Percentiles rank a stretch among this genome's conserved stretches.
These are phyloP conservation scores for Microcos paniculata DNA, from an alignment of 345 rosid species.

Conservation along the genomic window DNA sequence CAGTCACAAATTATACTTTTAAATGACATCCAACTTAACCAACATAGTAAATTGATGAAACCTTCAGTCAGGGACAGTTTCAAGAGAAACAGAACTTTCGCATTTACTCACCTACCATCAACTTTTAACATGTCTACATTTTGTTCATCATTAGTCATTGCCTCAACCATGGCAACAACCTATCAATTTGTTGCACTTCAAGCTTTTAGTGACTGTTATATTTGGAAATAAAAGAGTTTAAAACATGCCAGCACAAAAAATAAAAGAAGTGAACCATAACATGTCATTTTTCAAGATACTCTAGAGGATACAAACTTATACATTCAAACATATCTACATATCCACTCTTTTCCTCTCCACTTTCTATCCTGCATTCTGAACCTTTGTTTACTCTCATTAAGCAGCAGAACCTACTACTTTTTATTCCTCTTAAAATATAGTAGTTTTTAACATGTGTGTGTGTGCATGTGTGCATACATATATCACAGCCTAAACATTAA, in stretches of 20 bases:
- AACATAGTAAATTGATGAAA: not conserved
- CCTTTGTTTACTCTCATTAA: not conserved
- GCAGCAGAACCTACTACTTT: too few relatives aligned
- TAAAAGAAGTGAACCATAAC: not conserved
- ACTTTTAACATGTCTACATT: not conserved
- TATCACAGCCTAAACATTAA: not conserved
- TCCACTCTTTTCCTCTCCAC: not conserved
- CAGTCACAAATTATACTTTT: not conserved
- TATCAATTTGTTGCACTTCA: not conserved
- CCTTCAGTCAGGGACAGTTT: not conserved
- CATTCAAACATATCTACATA: not conserved
- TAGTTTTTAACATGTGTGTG: not conserved
- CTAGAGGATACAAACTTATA: not conserved
- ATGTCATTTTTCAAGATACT: not conserved
- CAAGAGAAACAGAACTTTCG: not conserved
- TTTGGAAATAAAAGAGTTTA: not conserved
- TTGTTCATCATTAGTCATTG: not conserved
- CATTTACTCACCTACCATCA: not conserved
- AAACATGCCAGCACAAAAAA: not conserved
- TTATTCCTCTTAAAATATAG: too few relatives aligned
- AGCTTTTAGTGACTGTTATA: not conserved
- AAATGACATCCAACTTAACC: not conserved
- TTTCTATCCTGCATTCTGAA: not conserved
- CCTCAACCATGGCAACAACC: not conserved
- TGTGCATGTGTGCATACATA: not conserved